Percentiles rank a stretch among this genome's conserved stretches.
phyloP scores from a whole-genome alignment of 176 grass and related monocot genomes.

The Areca catechu region DNA sequence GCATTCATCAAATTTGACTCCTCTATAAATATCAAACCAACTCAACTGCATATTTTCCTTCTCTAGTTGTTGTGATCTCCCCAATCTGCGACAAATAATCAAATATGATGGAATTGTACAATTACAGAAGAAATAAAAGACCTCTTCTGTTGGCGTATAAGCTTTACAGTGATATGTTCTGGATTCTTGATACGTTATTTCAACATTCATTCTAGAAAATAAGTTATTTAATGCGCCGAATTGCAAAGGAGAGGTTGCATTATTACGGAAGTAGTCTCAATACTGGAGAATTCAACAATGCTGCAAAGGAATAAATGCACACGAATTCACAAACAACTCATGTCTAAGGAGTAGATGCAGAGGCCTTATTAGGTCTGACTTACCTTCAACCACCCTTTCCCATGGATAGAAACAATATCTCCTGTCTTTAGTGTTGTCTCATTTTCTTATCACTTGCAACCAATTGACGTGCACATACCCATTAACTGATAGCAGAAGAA shows the following conservation, averaged over 20 bases:
- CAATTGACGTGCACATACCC: constrained; percentile 87
- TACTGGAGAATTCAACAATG: too few relatives aligned
- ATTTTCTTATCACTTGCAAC: constrained; percentile 67
- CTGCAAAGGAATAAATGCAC: too few relatives aligned
- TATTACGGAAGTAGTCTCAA: too few relatives aligned
- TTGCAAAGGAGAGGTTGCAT: too few relatives aligned
- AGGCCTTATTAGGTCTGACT: background rate
- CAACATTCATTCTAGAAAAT: background rate
- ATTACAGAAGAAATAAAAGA: too few relatives aligned
- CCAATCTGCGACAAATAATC: constrained; percentile 51
- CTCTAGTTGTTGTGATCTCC: constrained; percentile 56
- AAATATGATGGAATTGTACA: background rate
- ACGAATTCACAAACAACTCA: too few relatives aligned
- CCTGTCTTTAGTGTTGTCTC: constrained; percentile 67
- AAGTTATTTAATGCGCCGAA: too few relatives aligned
- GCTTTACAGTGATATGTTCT: background rate
- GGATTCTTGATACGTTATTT: background rate
- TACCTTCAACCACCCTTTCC: constrained; percentile 85
- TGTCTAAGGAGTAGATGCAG: too few relatives aligned
- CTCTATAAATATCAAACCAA: constrained; percentile 65
- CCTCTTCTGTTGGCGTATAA: constrained; percentile 6
- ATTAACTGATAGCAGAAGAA: constrained; percentile 30
- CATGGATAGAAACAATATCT: constrained; percentile 82
- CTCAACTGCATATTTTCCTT: constrained; percentile 85
- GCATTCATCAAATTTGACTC: background rate